These are phyloP conservation scores for Peltaster fructicola DNA, from an alignment of 2,329 filamentous ascomycete genomes.

Conservation along the genomic window DNA sequence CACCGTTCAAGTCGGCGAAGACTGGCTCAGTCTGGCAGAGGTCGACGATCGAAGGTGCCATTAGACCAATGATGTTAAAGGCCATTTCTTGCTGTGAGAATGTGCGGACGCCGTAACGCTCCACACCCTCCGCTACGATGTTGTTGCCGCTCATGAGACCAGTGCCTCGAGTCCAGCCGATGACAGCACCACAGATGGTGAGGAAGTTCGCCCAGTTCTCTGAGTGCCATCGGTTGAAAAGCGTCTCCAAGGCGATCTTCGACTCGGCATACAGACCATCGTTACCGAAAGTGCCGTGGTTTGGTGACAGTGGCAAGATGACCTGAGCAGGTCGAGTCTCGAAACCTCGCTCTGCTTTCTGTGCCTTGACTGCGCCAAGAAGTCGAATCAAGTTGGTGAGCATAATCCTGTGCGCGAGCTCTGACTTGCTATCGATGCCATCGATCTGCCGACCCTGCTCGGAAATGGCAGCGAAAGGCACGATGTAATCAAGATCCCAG, in stretches of 20 bases:
- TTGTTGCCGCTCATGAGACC: slow-evolving; percentile 98
- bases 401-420: slow-evolving; percentile 98
- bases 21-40: slow-evolving; percentile 91
- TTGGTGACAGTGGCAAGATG: slow-evolving; percentile 86
- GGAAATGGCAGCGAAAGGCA: slow-evolving; percentile 93
- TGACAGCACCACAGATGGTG: slow-evolving; percentile 93
- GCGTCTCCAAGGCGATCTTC: slow-evolving; percentile 87
- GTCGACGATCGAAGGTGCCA: slow-evolving; percentile 86
- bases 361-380: slow-evolving; percentile 72
- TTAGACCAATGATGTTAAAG: slow-evolving; percentile 90
- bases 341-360: slow-evolving; percentile 75
- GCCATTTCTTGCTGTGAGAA: slow-evolving; percentile 99
- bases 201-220: slow-evolving; percentile 97
- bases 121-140: slow-evolving; percentile 88
- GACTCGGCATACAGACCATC: slow-evolving; percentile 97
- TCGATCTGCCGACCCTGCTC: slow-evolving; percentile 98
- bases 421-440: slow-evolving; percentile 88
- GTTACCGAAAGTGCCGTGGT: slow-evolving; percentile 95
- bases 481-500: slow-evolving; percentile 92
- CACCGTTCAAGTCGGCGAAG: slow-evolving; percentile 93
- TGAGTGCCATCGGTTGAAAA: slow-evolving; percentile 97
- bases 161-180: slow-evolving; percentile 96
- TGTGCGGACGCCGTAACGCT: slow-evolving; percentile 89
- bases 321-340: slow-evolving; percentile 94
- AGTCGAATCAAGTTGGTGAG: slow-evolving; percentile 89